Percentiles rank a stretch among this genome's conserved stretches.
Evolutionary conservation across 192 early-diverging fungal genomes (phyloP).

Genomic region (Umbelopsis sp.): DNA sequence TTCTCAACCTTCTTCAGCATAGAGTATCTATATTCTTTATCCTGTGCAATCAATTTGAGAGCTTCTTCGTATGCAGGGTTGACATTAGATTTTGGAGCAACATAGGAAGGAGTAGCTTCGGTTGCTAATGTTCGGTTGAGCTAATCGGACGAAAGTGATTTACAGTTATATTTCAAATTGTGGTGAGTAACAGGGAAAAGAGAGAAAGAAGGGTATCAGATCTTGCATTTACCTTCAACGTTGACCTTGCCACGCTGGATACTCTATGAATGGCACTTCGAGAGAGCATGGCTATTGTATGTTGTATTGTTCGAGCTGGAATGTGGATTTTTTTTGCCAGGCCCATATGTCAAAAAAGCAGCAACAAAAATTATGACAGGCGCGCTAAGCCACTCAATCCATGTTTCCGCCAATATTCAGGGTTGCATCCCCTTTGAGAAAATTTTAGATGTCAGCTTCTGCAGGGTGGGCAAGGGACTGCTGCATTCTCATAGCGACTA

Average conservation of each 20-base stretch:
- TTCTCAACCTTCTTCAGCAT: slow-evolving; percentile 44
- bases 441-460: background rate
- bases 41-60: slow-evolving; percentile 64
- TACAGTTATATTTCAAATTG: background rate
- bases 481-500: too few relatives aligned
- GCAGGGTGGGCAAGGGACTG: too few relatives aligned
- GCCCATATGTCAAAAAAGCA: background rate
- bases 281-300: background rate
- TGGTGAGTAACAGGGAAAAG: background rate
- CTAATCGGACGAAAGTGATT: background rate
- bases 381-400: background rate
- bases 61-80: slow-evolving; percentile 78
- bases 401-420: too few relatives aligned
- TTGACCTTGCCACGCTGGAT: background rate
- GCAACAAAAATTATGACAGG: slow-evolving; percentile 16
- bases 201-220: background rate
- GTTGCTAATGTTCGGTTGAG: slow-evolving; percentile 11
- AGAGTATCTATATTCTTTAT: slow-evolving; percentile 53
- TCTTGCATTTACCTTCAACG: background rate
- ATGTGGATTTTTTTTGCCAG: background rate
- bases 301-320: background rate
- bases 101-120: slow-evolving; percentile 11
- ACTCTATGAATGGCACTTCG: slow-evolving; percentile 6
- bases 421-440: background rate
- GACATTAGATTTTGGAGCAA: slow-evolving; percentile 51